Evolutionary conservation across 805 yeast species (phyloP), one percentile per base, ranked within the genome.

Genomic region (Metschnikowia lochheadii): DNA sequence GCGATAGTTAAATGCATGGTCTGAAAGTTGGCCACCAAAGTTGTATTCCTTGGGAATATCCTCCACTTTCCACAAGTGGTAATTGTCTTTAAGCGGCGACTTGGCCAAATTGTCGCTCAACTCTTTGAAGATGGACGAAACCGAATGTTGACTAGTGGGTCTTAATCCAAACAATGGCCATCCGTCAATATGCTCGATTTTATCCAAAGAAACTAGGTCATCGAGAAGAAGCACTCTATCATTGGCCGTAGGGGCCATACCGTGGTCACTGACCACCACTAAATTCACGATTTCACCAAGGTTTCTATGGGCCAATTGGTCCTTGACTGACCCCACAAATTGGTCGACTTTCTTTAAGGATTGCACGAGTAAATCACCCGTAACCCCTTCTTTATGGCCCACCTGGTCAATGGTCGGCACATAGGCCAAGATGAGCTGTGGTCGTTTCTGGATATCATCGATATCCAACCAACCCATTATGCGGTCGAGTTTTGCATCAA

Each of bases 81-180:
- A 85, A 49, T 69, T 64, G 14, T 73, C 60, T 0, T 59, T 59
- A 17, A 52, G 52, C 14, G 58, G 61, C 35, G 62, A 40, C 1
- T 57, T 57, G 4, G 62, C 60, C 40, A 72, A 65, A 11, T 69
- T 70, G 1, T 46, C 43, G 17, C 53, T 44, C 31, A 85, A 58
- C 43, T 79, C 81, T 3, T 69, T 55, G 59, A 67, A 79, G 5
- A 87, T 57, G 8, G 77, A 80, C 4, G 73, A 76, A 1, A 72
- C 68, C 0, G 75, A 56, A 44, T 54, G 62, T 18, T 71, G 65
- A 0, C 62, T 51, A 42, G 59, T 70, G 6, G 94, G 91, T 37
- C 92, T 72, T 43, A 89, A 68, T 0, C 95, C 96, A 58, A 77
- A 83, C 49, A 89, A 69, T n/a, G 96, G 96, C 90, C 92, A 87